A percentile compares a stretch with the other conserved stretches of the same genome.
Evolutionary conservation across 2,329 filamentous ascomycete species (phyloP).

Genomic region (Colletotrichum scovillei): DNA sequence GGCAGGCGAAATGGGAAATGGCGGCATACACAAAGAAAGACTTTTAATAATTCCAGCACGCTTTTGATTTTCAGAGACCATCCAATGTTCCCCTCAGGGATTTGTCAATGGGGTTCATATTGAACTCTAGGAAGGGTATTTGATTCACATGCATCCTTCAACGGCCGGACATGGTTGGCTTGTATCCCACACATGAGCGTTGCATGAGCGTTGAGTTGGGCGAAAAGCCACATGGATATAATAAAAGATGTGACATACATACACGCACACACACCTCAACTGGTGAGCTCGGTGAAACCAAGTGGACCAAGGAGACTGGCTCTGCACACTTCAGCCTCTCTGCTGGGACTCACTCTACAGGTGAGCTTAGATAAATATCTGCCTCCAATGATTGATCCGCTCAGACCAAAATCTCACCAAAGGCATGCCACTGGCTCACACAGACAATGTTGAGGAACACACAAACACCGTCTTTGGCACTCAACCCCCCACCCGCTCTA

Average conservation of each 20-base stretch:
- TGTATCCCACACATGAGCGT: background rate
- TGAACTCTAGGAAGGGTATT: too few relatives aligned
- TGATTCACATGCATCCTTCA: background rate
- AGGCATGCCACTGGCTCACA: background rate
- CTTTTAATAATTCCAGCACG: background rate
- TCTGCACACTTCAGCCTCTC: background rate
- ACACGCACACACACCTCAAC: background rate
- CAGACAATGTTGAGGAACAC: conserved; percentile 25
- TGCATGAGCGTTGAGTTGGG: background rate
- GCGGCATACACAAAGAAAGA: background rate
- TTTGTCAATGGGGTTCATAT: background rate
- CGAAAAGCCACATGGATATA: too few relatives aligned
- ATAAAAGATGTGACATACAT: too few relatives aligned
- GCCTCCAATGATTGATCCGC: background rate
- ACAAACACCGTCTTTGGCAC: background rate
- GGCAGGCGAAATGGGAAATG: background rate
- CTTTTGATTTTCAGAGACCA: background rate
- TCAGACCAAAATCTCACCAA: conserved; percentile 3
- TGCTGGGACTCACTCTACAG: too few relatives aligned
- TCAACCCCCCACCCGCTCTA: too few relatives aligned
- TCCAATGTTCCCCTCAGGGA: background rate
- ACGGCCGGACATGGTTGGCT: background rate
- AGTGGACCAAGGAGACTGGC: background rate
- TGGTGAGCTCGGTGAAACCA: background rate
- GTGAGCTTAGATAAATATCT: too few relatives aligned